phyloP scores from a whole-genome alignment of 2,329 filamentous ascomycete genomes.

The Fusarium subtropicale region DNA sequence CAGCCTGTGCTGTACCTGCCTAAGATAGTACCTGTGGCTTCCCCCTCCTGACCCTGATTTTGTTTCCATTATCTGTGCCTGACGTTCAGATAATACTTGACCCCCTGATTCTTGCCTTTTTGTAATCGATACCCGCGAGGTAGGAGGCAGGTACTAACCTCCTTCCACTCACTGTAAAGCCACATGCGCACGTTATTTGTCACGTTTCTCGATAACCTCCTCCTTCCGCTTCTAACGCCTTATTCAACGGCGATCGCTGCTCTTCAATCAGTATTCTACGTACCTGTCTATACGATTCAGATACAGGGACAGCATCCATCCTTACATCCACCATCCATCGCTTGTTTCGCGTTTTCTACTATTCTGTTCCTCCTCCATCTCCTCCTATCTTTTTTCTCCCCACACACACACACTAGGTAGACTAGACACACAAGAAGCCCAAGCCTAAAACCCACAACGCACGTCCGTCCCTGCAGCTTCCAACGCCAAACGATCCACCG shows the following conservation, averaged over 20 bases:
- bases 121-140: background rate
- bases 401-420: conserved; percentile 23
- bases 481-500: conserved; percentile 44
- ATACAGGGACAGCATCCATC: conserved; percentile 4
- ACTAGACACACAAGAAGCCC: conserved; percentile 16
- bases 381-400: conserved; percentile 16
- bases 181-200: background rate
- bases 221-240: conserved; percentile 14
- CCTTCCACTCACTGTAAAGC: background rate
- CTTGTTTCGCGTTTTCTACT: conserved; percentile 35
- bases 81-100: conserved; percentile 11
- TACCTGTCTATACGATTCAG: background rate
- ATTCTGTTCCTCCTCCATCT: conserved; percentile 8
- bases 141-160: background rate
- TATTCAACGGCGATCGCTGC: conserved; percentile 26
- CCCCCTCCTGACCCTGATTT: conserved; percentile 5
- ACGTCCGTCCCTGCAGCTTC: conserved; percentile 43
- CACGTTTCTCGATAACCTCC: conserved; percentile 15
- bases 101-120: conserved; percentile 40
- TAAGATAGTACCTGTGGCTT: background rate
- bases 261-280: background rate
- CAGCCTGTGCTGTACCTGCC: conserved; percentile 10
- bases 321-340: conserved; percentile 19
- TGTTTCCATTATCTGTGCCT: conserved; percentile 14
- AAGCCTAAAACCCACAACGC: conserved; percentile 28